Evolutionary conservation across 2,329 filamentous ascomycete genomes (phyloP), one percentile per base, ranked within the genome.

Genomic region (Penicillium brasilianum): DNA sequence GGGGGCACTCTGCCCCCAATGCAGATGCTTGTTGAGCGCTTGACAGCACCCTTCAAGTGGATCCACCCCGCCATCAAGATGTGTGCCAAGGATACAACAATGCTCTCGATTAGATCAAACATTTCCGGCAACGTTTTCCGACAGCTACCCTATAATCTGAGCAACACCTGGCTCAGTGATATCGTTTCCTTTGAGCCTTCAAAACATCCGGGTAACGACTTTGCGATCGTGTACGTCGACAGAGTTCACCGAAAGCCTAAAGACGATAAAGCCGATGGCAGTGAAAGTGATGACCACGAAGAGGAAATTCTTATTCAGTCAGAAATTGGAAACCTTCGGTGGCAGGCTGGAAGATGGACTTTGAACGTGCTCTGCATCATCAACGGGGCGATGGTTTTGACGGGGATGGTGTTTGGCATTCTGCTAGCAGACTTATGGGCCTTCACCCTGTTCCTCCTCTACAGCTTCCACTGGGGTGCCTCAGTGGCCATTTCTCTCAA

Each of bases 361-460:
- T 55, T 71, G 30, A 61, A 71, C 30, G 30, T 71, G 13, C 66
- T 73, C 25, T 66, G 63, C 10, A 28, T 71, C 1, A 20, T 69
- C 9, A 74, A 68, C 20, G 72, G 72, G 4, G 53, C 66, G 16
- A 66, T 74, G 55, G 62, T 75, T 14, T 43, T 63, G 14, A 56
- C 65, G 1, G 71, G 70, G 6, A 67, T 70, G 41, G 57, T 72
- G 1, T 69, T 72, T 28, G 67, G 69, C 1, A 64, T 71, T 11
- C 58, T 75, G 13, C 63, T 63, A 0, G 68, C 69, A 22, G 72
- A 75, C 34, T 56, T 74, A n/a, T 75, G 73, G 73, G 71, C 69
- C 5, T 67, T 72, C 13, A 65, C 62, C 0, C 54, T 75, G 2
- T 75, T 75, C 37, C 68, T 69, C 46, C 58, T 74, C 18, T 75